Conservation (phyloP, 306 rosid genomes). For the Vigna trinervia region DNA sequence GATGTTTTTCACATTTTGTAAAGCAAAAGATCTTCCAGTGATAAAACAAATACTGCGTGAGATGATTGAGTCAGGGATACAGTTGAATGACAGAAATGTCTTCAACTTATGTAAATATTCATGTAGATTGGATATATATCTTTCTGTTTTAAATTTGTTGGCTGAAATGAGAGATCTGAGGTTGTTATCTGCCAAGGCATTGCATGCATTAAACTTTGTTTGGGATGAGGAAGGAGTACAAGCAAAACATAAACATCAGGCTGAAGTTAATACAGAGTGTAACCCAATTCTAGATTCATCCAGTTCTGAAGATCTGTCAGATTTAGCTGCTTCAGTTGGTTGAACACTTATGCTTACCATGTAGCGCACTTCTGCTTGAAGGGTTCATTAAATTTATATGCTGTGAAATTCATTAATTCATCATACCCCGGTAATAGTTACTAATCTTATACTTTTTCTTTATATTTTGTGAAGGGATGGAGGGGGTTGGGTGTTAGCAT, state of each 20-base stretch:
- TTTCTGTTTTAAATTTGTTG: slow-evolving; percentile 45
- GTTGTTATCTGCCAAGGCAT: slow-evolving; percentile 52
- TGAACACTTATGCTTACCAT: slow-evolving; percentile 41
- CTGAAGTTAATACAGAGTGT: slow-evolving; percentile 31
- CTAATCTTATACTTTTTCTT: not conserved
- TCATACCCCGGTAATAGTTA: slow-evolving; percentile 18
- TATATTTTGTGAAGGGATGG: not conserved
- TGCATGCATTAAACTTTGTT: slow-evolving; percentile 20
- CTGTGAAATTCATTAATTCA: not conserved
- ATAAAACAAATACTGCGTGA: slow-evolving; percentile 57
- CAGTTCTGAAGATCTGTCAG: slow-evolving; percentile 58
- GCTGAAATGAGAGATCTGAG: slow-evolving; percentile 60
- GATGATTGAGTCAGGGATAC: slow-evolving; percentile 63
- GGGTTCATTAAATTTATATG: slow-evolving; percentile 18
- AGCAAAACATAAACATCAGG: slow-evolving; percentile 43
- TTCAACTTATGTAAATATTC: slow-evolving; percentile 47
- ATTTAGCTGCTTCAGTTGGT: slow-evolving; percentile 56
- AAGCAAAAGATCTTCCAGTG: slow-evolving; percentile 48
- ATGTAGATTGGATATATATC: slow-evolving; percentile 30
- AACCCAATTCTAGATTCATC: slow-evolving; percentile 49
- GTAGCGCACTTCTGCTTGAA: slow-evolving; percentile 11
- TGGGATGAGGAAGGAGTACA: slow-evolving; percentile 26
- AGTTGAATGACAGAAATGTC: slow-evolving; percentile 54
- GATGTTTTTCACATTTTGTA: slow-evolving; percentile 54
- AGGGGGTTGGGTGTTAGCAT: not conserved